A percentile compares a stretch with the other conserved stretches of the same genome.
phyloP scores from a whole-genome alignment of 1,284 basidiomycete genomes.

The Irpex lacteus region DNA sequence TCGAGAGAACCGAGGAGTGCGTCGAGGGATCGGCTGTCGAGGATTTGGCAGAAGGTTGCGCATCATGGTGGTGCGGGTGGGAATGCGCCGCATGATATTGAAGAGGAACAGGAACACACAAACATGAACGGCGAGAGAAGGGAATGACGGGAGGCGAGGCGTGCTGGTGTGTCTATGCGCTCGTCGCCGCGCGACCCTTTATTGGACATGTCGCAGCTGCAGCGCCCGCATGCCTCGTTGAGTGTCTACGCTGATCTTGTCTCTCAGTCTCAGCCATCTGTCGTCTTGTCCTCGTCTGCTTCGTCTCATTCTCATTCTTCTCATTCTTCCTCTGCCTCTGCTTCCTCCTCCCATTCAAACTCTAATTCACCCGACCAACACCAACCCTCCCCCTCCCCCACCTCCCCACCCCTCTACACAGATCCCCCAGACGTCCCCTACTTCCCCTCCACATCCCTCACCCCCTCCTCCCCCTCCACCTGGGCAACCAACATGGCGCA shows the following conservation, averaged over 20 bases:
- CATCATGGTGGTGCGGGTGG: too few relatives aligned
- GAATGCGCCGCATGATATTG: slow-evolving; percentile 15
- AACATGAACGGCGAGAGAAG: not conserved
- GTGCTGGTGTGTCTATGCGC: slow-evolving; percentile 18
- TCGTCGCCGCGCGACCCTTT: slow-evolving; percentile 19
- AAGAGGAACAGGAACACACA: slow-evolving; percentile 2
- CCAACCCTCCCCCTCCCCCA: not conserved
- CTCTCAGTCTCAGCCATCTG: not conserved
- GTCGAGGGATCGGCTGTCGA: slow-evolving; percentile 18
- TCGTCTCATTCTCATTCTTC: not conserved
- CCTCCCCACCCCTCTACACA: not conserved
- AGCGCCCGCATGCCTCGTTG: slow-evolving; percentile 3
- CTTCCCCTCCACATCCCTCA: not conserved
- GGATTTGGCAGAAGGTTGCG: slow-evolving; percentile 20
- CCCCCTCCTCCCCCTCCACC: not conserved
- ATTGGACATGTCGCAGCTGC: not conserved
- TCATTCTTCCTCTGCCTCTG: not conserved
- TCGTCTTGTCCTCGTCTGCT: slow-evolving; percentile 4
- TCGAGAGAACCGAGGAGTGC: slow-evolving; percentile 22
- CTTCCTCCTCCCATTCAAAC: not conserved
- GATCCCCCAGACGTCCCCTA: not conserved
- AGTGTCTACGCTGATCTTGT: not conserved
- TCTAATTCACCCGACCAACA: slow-evolving; percentile 1
- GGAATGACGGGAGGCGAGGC: slow-evolving; percentile 29
- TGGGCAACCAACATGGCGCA: not conserved